Percentiles rank a stretch among this genome's conserved stretches.
These are phyloP conservation scores for Ceratocystis harringtonii DNA, from an alignment of 2,329 filamentous ascomycete species.

Conservation along the genomic window DNA sequence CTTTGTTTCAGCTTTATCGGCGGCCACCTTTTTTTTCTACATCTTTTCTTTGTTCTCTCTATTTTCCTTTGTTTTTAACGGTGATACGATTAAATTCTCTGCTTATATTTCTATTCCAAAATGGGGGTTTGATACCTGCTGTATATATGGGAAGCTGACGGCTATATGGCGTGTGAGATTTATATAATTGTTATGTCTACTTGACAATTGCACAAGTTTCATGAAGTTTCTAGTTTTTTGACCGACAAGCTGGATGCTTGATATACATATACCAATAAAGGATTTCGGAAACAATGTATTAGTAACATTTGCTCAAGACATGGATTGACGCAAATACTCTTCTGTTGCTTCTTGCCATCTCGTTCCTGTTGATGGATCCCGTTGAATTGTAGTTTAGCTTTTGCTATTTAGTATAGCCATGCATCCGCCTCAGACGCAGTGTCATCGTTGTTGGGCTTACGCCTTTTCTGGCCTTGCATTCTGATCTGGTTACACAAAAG, in stretches of 20 bases:
- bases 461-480: not conserved
- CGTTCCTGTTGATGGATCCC: too few relatives aligned
- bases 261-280: not conserved
- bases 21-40: not conserved
- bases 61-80: constrained; percentile 2
- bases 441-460: not conserved
- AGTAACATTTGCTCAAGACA: not conserved
- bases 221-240: not conserved
- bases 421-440: not conserved
- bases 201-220: not conserved
- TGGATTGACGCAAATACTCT: too few relatives aligned
- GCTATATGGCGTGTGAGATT: not conserved
- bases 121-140: not conserved
- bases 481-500: not conserved
- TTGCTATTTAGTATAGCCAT: not conserved
- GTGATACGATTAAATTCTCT: not conserved
- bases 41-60: not conserved
- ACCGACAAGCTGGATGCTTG: not conserved
- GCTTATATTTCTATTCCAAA: not conserved
- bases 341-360: too few relatives aligned
- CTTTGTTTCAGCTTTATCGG: not conserved
- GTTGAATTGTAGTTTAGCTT: too few relatives aligned
- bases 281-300: not conserved
- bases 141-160: not conserved
- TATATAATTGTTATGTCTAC: not conserved